Evolutionary conservation across 768 basidiomycete species (phyloP).

Genomic region (Peribolospora kevripleyi): DNA sequence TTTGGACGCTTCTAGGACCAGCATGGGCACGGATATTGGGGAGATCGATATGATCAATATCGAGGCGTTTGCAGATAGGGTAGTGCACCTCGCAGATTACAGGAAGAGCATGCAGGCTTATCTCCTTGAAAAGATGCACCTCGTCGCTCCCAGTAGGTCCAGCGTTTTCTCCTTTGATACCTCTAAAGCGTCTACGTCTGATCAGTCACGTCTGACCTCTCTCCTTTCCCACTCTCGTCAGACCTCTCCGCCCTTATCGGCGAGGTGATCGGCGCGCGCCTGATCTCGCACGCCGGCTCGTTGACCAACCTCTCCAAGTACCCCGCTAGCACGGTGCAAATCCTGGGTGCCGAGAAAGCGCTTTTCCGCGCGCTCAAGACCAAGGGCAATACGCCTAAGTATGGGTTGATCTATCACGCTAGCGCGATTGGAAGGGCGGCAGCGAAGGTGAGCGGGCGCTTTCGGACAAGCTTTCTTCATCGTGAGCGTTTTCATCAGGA

Average conservation of each 20-base stretch:
- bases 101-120: slow-evolving; percentile 71
- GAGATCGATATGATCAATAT: slow-evolving; percentile 94
- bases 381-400: slow-evolving; percentile 94
- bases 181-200: slow-evolving; percentile 39
- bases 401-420: slow-evolving; percentile 78
- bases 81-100: slow-evolving; percentile 79
- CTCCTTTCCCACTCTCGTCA: slow-evolving; percentile 26
- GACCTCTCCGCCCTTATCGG: slow-evolving; percentile 62
- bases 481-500: too few relatives aligned
- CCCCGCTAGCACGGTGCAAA: slow-evolving; percentile 93
- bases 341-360: slow-evolving; percentile 92
- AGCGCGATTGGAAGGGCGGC: too few relatives aligned
- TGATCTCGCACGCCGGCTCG: slow-evolving; percentile 76
- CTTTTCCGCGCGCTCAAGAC: slow-evolving; percentile 93
- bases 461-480: too few relatives aligned
- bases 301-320: slow-evolving; percentile 94
- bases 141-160: slow-evolving; percentile 48
- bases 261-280: slow-evolving; percentile 47
- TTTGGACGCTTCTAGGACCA: slow-evolving; percentile 75
- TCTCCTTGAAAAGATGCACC: slow-evolving; percentile 89
- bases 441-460: too few relatives aligned
- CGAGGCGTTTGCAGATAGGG: slow-evolving; percentile 63
- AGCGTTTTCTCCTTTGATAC: slow-evolving; percentile 51
- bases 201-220: slow-evolving; percentile 29
- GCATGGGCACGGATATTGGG: slow-evolving; percentile 76